Evolutionary conservation across 352 stramenopile genomes (phyloP).

Genomic region (Pythium aristosporum): DNA sequence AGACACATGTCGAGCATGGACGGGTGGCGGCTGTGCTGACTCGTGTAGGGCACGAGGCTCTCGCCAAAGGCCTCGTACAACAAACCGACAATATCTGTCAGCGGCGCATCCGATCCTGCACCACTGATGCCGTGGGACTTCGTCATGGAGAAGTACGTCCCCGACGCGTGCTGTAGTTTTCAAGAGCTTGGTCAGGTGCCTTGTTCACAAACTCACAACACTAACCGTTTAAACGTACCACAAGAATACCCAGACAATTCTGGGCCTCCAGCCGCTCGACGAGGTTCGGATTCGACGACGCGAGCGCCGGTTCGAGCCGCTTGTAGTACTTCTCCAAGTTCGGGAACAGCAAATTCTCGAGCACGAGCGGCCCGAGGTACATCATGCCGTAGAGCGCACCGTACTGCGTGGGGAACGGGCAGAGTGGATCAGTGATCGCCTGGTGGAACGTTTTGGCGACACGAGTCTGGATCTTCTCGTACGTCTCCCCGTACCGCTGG

Average conservation of each 20-base stretch:
- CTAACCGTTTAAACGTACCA: constrained; percentile 41
- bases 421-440: constrained; percentile 73
- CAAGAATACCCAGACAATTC: constrained; percentile 84
- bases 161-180: constrained; percentile 58
- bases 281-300: constrained; percentile 68
- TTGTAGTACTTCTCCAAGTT: constrained; percentile 87
- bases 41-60: constrained; percentile 73
- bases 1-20: constrained; percentile 23
- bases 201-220: not conserved
- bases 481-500: constrained; percentile 86
- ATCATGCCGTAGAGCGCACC: constrained; percentile 88
- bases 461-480: constrained; percentile 90
- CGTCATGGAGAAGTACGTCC: constrained; percentile 77
- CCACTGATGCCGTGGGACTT: constrained; percentile 31
- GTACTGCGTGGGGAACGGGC: constrained; percentile 89
- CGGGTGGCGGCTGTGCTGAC: constrained; percentile 22
- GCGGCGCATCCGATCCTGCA: constrained; percentile 26
- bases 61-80: constrained; percentile 83
- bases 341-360: constrained; percentile 92
- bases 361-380: constrained; percentile 87
- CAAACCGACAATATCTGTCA: constrained; percentile 55
- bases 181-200: not conserved
- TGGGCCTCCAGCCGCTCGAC: constrained; percentile 83
- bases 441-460: constrained; percentile 91
- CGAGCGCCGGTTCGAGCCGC: constrained; percentile 77